Evolutionary conservation across 495 filamentous ascomycete species (phyloP).

Genomic region (Penicillium longicatenatum): DNA sequence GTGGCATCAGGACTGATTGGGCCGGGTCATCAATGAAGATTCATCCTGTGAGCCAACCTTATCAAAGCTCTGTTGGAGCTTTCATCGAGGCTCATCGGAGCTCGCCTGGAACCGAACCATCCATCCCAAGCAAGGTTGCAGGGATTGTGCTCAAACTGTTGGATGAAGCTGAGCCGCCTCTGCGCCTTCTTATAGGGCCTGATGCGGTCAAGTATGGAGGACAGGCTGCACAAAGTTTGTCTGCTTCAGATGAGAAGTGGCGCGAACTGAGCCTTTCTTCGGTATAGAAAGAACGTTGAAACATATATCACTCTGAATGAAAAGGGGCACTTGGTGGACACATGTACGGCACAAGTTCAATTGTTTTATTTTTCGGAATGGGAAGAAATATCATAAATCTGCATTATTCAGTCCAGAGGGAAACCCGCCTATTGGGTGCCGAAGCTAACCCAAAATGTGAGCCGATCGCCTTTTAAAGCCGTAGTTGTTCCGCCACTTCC

Average conservation of each 20-base stretch:
- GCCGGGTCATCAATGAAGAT: constrained; percentile 32
- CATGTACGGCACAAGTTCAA: no score
- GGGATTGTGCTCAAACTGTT: constrained; percentile 23
- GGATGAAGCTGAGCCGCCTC: constrained; percentile 20
- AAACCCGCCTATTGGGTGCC: not conserved
- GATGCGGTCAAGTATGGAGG: constrained; percentile 28
- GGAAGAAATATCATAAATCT: no score
- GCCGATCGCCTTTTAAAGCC: not conserved
- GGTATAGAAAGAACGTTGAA: not conserved
- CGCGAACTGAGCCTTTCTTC: constrained; percentile 19
- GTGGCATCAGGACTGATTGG: constrained; percentile 40
- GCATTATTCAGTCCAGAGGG: no score
- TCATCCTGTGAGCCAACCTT: constrained; percentile 28
- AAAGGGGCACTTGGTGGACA: not conserved
- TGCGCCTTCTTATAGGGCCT: constrained; percentile 29
- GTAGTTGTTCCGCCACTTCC: not conserved
- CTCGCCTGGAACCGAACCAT: constrained; percentile 5
- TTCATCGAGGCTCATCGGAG: not conserved
- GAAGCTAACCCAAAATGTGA: not conserved
- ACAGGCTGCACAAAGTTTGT: constrained; percentile 16
- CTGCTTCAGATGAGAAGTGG: constrained; percentile 29
- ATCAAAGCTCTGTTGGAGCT: constrained; percentile 21
- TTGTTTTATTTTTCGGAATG: no score
- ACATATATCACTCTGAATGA: not conserved
- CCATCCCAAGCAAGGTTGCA: constrained; percentile 27